phyloP scores from a whole-genome alignment of 768 basidiomycete species.

The Lentinula detonsa region DNA sequence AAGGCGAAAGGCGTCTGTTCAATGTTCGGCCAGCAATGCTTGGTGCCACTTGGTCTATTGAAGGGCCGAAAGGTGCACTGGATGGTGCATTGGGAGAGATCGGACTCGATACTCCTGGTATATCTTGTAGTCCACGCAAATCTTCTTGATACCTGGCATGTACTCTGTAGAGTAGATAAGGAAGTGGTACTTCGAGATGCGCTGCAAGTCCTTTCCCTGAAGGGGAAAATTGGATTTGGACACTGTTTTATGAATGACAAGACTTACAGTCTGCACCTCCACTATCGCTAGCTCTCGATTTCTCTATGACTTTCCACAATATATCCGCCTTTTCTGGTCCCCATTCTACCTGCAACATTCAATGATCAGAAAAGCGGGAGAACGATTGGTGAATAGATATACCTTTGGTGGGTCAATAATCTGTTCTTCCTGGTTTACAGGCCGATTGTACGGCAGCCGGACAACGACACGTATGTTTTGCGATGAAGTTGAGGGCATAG shows the following conservation, averaged over 20 bases:
- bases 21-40: not conserved
- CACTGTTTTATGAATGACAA: not conserved
- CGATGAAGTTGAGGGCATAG: constrained; percentile 26
- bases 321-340: constrained; percentile 77
- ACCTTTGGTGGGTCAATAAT: constrained; percentile 57
- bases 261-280: constrained; percentile 75
- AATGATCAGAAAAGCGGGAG: constrained; percentile 10
- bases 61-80: constrained; percentile 16
- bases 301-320: constrained; percentile 83
- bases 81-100: constrained; percentile 24
- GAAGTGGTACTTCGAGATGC: constrained; percentile 75
- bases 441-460: constrained; percentile 72
- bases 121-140: constrained; percentile 70
- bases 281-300: constrained; percentile 66
- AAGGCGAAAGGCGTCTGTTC: constrained; percentile 30
- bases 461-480: constrained; percentile 66
- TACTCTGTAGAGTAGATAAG: constrained; percentile 79
- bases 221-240: not conserved
- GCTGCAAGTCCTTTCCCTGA: constrained; percentile 80
- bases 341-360: constrained; percentile 68
- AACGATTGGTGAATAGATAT: constrained; percentile 9
- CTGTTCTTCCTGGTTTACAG: constrained; percentile 50
- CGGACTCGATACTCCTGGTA: constrained; percentile 56
- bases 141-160: constrained; percentile 84
- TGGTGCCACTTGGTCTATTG: constrained; percentile 4